These are phyloP conservation scores for Dactylellina cionopaga DNA, from an alignment of 2,329 filamentous ascomycete species.

Conservation along the genomic window DNA sequence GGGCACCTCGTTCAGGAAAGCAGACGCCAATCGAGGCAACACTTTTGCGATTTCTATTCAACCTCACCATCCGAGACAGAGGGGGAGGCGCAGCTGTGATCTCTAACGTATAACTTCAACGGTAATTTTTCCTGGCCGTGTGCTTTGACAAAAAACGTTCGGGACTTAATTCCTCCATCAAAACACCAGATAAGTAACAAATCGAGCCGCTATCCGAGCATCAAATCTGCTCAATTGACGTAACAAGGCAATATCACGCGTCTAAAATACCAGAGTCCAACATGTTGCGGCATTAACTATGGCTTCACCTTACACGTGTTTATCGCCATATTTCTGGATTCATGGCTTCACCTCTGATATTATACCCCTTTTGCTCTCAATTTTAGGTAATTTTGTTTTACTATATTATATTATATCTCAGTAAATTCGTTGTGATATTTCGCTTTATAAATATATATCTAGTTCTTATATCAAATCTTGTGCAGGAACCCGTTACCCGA, in stretches of 20 bases:
- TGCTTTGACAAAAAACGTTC: conserved; percentile 39
- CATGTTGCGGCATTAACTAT: conserved; percentile 2
- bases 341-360: too few species aligned
- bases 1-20: conserved; percentile 8
- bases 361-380: too few species aligned
- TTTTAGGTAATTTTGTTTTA: too few species aligned
- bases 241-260: background rate
- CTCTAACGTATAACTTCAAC: conserved; percentile 22
- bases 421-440: too few species aligned
- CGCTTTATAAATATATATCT: too few species aligned
- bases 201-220: background rate
- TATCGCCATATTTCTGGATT: too few species aligned
- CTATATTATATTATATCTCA: too few species aligned
- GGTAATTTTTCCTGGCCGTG: conserved; percentile 19
- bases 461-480: background rate
- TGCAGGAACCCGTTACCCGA: conserved; percentile 28
- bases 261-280: background rate
- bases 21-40: conserved; percentile 26
- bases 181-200: background rate
- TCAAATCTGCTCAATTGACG: too few species aligned
- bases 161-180: conserved; percentile 15
- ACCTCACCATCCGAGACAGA: conserved; percentile 50
- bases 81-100: conserved; percentile 48
- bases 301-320: too few species aligned
- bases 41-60: conserved; percentile 9